Evolutionary conservation across 805 yeast species (phyloP), one percentile per base, ranked within the genome.

Genomic region (Saccharomycopsis fibuligera): DNA sequence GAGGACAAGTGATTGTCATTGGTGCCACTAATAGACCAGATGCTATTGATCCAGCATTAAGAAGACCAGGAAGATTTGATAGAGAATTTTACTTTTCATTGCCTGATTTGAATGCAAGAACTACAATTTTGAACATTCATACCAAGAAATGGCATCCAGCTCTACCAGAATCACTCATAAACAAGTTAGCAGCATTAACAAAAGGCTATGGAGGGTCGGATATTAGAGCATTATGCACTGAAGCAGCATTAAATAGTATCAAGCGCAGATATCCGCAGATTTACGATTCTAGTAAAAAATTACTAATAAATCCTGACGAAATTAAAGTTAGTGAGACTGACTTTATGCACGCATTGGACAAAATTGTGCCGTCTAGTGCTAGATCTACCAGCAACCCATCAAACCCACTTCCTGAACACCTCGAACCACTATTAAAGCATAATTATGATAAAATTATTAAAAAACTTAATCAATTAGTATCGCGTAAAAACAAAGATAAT

Each of bases 131-230:
- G 38, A 66, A 75, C 46, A 93, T 93, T 55, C 96, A 93, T 60
- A 93, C 97, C 21, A 78, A 76, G 54, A 84, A 83, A 60, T 93
- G 99, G 99, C 72, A 72, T 10, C 93, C 96, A 10, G 83, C 86
- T 2, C 66, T 86, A 49, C 62, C 78, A 5, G 68, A 68, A 0
- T 66, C 61, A 4, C 85, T 93, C 55, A 58, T 87, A 8, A 71
- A 73, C 4, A 79, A 80, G 47, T 70, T 93, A 31, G 91, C 97
- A 0, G 72, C 72, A 19, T 66, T 87, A 49, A 91, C 99, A 0
- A 91, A 90, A 62, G 99, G 99, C 0, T 93, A 86, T 60, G 99
- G 99, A 41, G 99, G 99, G 69, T 98, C 99, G 2, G 99, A 93
- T 64, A 69, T 93, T 54, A 71, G 96, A 48, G 96, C 98, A 0